Evolutionary conservation across 2,329 filamentous ascomycete species (phyloP).

Genomic region (Keithomyces neogunnii): DNA sequence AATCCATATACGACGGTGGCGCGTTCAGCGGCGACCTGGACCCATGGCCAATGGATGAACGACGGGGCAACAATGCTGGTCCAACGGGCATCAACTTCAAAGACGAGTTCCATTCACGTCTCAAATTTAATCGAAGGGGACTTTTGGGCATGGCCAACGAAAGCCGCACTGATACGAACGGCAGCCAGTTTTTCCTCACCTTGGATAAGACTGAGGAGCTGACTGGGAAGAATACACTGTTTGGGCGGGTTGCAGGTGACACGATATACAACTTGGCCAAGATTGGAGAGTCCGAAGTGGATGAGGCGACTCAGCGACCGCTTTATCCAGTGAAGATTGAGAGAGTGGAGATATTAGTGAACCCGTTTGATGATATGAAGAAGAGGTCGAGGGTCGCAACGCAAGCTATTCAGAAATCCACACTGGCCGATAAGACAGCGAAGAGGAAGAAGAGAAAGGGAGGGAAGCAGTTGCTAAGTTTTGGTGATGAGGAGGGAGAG

Average conservation of each 20-base stretch:
- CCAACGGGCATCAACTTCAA: constrained; percentile 52
- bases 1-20: constrained; percentile 84
- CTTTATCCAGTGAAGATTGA: constrained; percentile 78
- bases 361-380: constrained; percentile 76
- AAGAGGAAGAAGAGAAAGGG: constrained; percentile 65
- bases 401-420: constrained; percentile 29
- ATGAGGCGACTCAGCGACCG: constrained; percentile 71
- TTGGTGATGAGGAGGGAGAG: constrained; percentile 53
- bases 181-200: constrained; percentile 96
- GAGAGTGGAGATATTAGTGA: constrained; percentile 65
- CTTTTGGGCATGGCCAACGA: constrained; percentile 95
- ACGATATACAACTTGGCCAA: constrained; percentile 94
- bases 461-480: constrained; percentile 70
- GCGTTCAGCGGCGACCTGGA: constrained; percentile 66
- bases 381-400: constrained; percentile 53
- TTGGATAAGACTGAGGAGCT: constrained; percentile 77
- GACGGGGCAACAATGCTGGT: constrained; percentile 53
- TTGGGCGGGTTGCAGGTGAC: constrained; percentile 84
- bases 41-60: constrained; percentile 59
- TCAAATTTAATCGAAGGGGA: constrained; percentile 89
- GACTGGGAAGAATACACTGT: constrained; percentile 84
- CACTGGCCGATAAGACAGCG: constrained; percentile 32
- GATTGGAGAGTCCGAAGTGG: constrained; percentile 81
- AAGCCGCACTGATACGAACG: constrained; percentile 68
- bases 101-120: constrained; percentile 84